These are phyloP conservation scores for Clonostachys byssicola DNA, from an alignment of 2,329 filamentous ascomycete species.

Conservation along the genomic window DNA sequence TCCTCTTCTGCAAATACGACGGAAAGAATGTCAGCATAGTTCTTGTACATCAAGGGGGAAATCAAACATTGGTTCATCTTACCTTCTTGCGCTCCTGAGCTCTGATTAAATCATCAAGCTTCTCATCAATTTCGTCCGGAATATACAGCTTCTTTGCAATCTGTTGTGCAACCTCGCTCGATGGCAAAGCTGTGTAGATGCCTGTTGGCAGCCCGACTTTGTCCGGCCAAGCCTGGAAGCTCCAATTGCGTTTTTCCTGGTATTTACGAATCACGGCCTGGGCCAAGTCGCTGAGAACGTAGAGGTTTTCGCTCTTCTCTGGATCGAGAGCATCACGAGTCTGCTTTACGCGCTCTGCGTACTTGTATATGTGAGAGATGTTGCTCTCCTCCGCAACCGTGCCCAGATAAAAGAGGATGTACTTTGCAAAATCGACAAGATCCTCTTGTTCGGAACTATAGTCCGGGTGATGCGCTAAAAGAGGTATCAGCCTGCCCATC, in stretches of 20 bases:
- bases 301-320: conserved; percentile 67
- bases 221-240: conserved; percentile 75
- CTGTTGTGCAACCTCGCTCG: conserved; percentile 74
- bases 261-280: conserved; percentile 79
- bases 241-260: conserved; percentile 83
- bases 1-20: conserved; percentile 43
- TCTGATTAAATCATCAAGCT: conserved; percentile 64
- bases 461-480: conserved; percentile 92
- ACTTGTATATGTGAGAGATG: conserved; percentile 82
- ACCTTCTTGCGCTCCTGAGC: conserved; percentile 71
- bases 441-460: conserved; percentile 65
- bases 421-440: conserved; percentile 77
- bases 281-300: conserved; percentile 83
- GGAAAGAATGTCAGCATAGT: conserved; percentile 14
- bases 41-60: neutral
- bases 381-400: conserved; percentile 83
- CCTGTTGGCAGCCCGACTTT: conserved; percentile 78
- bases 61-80: conserved; percentile 9
- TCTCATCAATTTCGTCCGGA: conserved; percentile 70
- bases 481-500: conserved; percentile 77
- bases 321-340: conserved; percentile 74
- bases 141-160: conserved; percentile 85
- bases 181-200: conserved; percentile 71
- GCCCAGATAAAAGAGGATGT: conserved; percentile 84
- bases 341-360: conserved; percentile 90